phyloP scores from a whole-genome alignment of 352 stramenopile genomes.

The Phytophthora kernoviae region DNA sequence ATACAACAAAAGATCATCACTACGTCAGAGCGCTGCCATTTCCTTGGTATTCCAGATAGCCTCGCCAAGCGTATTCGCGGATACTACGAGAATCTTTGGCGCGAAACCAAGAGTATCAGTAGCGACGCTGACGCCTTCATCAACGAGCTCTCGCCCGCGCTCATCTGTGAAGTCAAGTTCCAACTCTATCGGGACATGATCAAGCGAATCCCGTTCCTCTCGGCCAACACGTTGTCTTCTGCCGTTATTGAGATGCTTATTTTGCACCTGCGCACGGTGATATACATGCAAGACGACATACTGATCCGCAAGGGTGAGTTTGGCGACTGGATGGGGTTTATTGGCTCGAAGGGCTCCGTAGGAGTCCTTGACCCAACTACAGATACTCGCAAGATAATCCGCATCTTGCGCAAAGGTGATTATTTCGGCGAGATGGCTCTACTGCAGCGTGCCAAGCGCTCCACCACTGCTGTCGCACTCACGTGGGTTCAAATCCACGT shows the following conservation, averaged over 20 bases:
- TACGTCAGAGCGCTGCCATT: conserved; percentile 65
- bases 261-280: conserved; percentile 67
- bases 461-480: conserved; percentile 59
- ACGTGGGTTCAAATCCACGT: conserved; percentile 75
- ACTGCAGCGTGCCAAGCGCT: conserved; percentile 58
- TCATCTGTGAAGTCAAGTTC: conserved; percentile 83
- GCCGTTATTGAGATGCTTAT: conserved; percentile 84
- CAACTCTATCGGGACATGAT: conserved; percentile 81
- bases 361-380: conserved; percentile 59
- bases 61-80: conserved; percentile 58
- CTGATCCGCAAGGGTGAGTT: conserved; percentile 82
- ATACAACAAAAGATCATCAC: conserved; percentile 79
- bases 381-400: conserved; percentile 52
- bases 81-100: conserved; percentile 76
- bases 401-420: conserved; percentile 63
- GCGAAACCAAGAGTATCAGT: conserved; percentile 68
- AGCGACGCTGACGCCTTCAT: conserved; percentile 75
- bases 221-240: conserved; percentile 59
- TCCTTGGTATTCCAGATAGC: conserved; percentile 62
- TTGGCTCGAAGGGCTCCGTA: conserved; percentile 65
- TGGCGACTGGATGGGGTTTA: conserved; percentile 85
- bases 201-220: conserved; percentile 81
- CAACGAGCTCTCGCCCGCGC: conserved; percentile 68
- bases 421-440: conserved; percentile 79
- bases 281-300: conserved; percentile 85